Evolutionary conservation across 2,329 filamentous ascomycete genomes (phyloP).

Genomic region (Huntiella moniliformis): DNA sequence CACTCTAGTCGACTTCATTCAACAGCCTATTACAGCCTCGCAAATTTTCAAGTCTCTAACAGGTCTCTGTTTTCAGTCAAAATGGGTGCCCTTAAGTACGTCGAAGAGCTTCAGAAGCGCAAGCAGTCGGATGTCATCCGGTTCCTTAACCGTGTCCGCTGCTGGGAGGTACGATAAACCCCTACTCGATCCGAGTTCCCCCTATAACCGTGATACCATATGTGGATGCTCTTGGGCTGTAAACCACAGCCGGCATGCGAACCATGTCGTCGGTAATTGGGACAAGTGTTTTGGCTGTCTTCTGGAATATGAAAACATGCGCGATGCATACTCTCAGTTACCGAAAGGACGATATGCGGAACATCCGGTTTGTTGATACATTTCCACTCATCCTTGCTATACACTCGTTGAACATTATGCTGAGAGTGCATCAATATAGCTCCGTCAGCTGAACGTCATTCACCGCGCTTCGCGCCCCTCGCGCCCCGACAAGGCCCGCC

Average conservation of each 20-base stretch:
- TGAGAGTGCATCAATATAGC: constrained; percentile 99
- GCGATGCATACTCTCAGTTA: constrained; percentile 17
- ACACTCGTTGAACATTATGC: constrained; percentile 99
- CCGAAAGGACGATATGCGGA: constrained; percentile 11
- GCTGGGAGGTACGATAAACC: constrained; percentile 84
- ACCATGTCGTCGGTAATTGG: constrained; percentile 9
- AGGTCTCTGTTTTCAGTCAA: constrained; percentile 28
- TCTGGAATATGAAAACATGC: constrained; percentile 7
- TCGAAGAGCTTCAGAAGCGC: constrained; percentile 99
- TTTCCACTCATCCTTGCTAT: constrained; percentile 45
- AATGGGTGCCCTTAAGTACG: constrained; percentile 99
- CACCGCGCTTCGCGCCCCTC: constrained; percentile 96
- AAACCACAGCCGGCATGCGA: constrained; percentile 11
- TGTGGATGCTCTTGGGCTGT: constrained; percentile 12
- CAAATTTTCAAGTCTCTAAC: neutral
- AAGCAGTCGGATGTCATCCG: constrained; percentile 99
- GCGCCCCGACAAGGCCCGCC: constrained; percentile 98
- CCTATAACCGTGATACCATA: constrained; percentile 11
- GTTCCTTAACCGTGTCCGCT: constrained; percentile 98
- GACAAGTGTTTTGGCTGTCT: constrained; percentile 7
- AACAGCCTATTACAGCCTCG: neutral
- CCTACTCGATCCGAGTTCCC: constrained; percentile 11
- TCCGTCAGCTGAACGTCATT: constrained; percentile 98
- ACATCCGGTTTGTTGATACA: constrained; percentile 10
- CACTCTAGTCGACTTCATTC: too few species aligned